phyloP scores from a whole-genome alignment of 2,329 filamentous ascomycete species.

The Shiraia bambusicola region DNA sequence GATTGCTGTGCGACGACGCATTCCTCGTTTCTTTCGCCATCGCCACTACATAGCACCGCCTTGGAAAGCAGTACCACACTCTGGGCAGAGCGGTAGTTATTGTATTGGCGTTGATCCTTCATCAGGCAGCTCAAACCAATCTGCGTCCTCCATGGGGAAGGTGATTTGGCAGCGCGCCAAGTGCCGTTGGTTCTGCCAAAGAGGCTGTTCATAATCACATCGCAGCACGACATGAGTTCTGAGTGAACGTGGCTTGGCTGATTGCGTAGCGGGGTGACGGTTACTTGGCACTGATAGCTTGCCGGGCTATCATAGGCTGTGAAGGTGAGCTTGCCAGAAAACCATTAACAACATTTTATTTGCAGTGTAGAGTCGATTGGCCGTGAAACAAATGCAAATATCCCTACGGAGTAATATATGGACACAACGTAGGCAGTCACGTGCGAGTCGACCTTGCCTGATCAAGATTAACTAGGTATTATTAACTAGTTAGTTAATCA shows the following conservation, averaged over 20 bases:
- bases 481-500: too few species aligned
- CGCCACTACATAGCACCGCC: neutral
- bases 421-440: too few species aligned
- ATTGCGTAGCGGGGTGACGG: neutral
- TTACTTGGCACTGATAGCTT: neutral
- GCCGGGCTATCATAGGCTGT: neutral
- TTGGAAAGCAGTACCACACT: neutral
- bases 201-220: neutral
- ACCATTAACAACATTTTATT: too few species aligned
- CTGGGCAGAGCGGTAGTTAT: neutral
- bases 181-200: neutral
- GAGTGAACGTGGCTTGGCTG: neutral
- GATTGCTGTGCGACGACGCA: neutral
- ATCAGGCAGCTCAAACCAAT: neutral
- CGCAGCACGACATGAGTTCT: neutral
- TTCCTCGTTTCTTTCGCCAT: neutral
- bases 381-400: too few species aligned
- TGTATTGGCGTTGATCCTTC: neutral
- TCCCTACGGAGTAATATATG: too few species aligned
- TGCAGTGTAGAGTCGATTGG: too few species aligned
- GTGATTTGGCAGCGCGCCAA: neutral
- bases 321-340: neutral
- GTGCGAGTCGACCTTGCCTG: too few species aligned
- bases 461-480: neutral
- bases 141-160: neutral